Conservation (phyloP, 1,284 basidiomycete species). For the Cystobasidium pallidum region DNA sequence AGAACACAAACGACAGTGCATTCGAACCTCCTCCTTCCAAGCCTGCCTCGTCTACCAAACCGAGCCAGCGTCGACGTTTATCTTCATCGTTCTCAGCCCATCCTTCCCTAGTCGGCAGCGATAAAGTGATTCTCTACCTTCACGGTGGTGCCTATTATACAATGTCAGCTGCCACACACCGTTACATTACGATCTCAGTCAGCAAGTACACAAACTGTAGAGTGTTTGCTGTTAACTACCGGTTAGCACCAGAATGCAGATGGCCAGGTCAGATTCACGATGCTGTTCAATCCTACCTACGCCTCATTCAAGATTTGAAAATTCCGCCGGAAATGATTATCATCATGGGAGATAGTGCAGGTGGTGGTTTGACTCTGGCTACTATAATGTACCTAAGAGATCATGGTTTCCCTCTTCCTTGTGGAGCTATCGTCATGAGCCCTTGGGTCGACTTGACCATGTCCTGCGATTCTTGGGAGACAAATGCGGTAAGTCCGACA, state of each 20-base stretch:
- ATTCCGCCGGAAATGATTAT: constrained; percentile 89
- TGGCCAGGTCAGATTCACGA: constrained; percentile 96
- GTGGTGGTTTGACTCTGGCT: constrained; percentile 80
- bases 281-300: constrained; percentile 80
- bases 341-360: constrained; percentile 65
- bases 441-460: constrained; percentile 75
- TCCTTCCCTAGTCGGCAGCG: constrained; percentile 26
- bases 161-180: constrained; percentile 90
- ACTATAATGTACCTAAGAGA: constrained; percentile 80
- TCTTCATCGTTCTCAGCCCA: background rate
- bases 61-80: background rate
- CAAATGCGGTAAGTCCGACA: constrained; percentile 66
- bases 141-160: constrained; percentile 96
- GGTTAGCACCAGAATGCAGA: constrained; percentile 87
- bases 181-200: constrained; percentile 86
- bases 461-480: constrained; percentile 98
- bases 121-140: constrained; percentile 78
- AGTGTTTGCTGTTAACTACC: constrained; percentile 97
- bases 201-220: constrained; percentile 88
- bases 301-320: constrained; percentile 82
- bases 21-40: too few relatives aligned
- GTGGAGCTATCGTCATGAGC: constrained; percentile 80
- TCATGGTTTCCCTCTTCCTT: constrained; percentile 71
- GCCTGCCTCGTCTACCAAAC: background rate
- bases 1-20: background rate